Evolutionary conservation across 2,329 filamentous ascomycete genomes (phyloP).

Genomic region (Hansfordia pulvinata): DNA sequence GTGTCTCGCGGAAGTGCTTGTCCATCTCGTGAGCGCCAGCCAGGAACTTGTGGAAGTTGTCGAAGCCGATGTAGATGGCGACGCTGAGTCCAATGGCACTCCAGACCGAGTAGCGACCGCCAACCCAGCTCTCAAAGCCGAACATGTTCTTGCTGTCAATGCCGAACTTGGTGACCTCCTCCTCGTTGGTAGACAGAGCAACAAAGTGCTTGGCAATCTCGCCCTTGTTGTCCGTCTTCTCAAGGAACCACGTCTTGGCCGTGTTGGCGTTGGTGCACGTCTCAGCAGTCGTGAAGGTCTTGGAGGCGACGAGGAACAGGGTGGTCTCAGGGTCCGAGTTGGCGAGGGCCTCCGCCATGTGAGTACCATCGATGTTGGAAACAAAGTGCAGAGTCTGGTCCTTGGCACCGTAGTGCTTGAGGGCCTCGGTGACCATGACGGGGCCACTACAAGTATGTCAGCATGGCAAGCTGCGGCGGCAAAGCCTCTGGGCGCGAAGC

Average conservation of each 20-base stretch:
- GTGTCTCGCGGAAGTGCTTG: slow-evolving; percentile 88
- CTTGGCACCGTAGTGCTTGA: slow-evolving; percentile 84
- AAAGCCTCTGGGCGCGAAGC: background rate
- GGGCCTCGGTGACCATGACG: slow-evolving; percentile 96
- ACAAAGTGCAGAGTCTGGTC: slow-evolving; percentile 92
- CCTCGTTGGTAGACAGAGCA: slow-evolving; percentile 89
- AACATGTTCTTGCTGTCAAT: slow-evolving; percentile 99
- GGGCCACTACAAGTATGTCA: slow-evolving; percentile 53
- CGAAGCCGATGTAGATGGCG: slow-evolving; percentile 85
- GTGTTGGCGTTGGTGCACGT: slow-evolving; percentile 95
- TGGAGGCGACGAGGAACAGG: slow-evolving; percentile 96
- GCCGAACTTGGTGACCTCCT: slow-evolving; percentile 94
- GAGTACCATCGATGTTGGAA: slow-evolving; percentile 98
- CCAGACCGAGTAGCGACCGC: slow-evolving; percentile 97
- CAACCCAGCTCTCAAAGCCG: slow-evolving; percentile 96
- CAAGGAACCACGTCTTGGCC: slow-evolving; percentile 92
- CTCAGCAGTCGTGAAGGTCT: slow-evolving; percentile 98
- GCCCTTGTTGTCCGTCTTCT: slow-evolving; percentile 60
- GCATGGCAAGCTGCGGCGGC: background rate
- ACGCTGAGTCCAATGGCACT: slow-evolving; percentile 95
- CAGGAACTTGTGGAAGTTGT: slow-evolving; percentile 96
- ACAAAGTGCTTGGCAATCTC: slow-evolving; percentile 99
- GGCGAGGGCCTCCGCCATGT: slow-evolving; percentile 86
- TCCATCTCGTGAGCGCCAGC: slow-evolving; percentile 95
- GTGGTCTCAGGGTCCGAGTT: slow-evolving; percentile 90